A percentile compares a stretch with the other conserved stretches of the same genome.
phyloP scores from a whole-genome alignment of 163 green algal species.

The Chlorella variabilis region DNA sequence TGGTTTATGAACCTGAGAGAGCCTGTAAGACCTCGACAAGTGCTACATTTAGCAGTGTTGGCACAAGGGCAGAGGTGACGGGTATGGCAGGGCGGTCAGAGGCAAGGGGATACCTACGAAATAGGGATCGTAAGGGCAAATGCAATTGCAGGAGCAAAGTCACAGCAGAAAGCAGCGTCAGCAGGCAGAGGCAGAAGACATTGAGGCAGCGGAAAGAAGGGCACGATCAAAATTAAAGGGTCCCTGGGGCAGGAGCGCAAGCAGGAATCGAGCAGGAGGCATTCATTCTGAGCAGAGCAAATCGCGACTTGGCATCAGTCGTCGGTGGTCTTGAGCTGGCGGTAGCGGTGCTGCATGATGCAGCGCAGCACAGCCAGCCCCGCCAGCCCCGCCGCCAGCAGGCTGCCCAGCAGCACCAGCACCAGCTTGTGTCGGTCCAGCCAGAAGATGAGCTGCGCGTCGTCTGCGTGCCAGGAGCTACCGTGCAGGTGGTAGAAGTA shows the following conservation, averaged over 20 bases:
- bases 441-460: constrained; percentile 57
- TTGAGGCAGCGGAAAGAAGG: too few species aligned
- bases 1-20: too few species aligned
- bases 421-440: constrained; percentile 36
- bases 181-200: neutral
- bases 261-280: neutral
- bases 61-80: too few species aligned
- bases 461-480: constrained; percentile 70
- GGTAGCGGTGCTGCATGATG: neutral
- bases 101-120: neutral
- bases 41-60: neutral
- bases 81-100: neutral
- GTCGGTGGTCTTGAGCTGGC: neutral
- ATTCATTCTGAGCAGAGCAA: neutral
- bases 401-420: constrained; percentile 18
- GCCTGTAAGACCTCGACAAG: too few species aligned
- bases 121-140: neutral
- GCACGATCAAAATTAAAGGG: too few species aligned
- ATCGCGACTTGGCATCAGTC: too few species aligned
- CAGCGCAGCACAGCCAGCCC: neutral
- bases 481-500: constrained; percentile 69
- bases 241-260: too few species aligned
- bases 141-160: neutral
- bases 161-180: neutral
- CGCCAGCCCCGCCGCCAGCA: constrained; percentile 4